These are phyloP conservation scores for Goffeauzyma gilvescens DNA, from an alignment of 768 basidiomycete genomes.

Conservation along the genomic window DNA sequence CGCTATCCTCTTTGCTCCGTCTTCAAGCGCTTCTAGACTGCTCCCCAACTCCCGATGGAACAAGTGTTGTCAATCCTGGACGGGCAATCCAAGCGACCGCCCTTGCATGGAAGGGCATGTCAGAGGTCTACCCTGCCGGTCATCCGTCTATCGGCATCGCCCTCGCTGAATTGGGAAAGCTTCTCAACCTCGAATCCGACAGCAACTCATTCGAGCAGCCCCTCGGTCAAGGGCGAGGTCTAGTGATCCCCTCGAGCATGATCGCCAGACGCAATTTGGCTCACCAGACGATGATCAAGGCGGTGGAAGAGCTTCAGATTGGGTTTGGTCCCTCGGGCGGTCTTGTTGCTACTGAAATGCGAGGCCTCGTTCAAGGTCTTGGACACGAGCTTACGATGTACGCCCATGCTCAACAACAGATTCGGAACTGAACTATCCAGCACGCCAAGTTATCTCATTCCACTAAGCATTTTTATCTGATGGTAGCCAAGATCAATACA, in stretches of 20 bases:
- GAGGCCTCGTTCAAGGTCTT: conserved; percentile 42
- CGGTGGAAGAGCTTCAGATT: conserved; percentile 43
- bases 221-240: too few species aligned
- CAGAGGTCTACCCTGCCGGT: conserved; percentile 40
- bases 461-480: too few species aligned
- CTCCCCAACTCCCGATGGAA: conserved; percentile 35
- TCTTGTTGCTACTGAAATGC: conserved; percentile 45
- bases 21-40: conserved; percentile 46
- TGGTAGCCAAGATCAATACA: too few species aligned
- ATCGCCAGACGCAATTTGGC: too few species aligned
- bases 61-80: conserved; percentile 1
- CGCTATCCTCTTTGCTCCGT: conserved; percentile 54
- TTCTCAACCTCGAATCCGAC: conserved; percentile 47
- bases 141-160: conserved; percentile 64
- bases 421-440: too few species aligned
- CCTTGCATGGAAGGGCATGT: conserved; percentile 41
- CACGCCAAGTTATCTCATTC: too few species aligned
- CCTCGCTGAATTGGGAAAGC: conserved; percentile 59
- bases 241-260: too few species aligned
- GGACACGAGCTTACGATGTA: conserved; percentile 46
- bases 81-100: conserved; percentile 32
- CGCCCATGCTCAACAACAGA: too few species aligned
- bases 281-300: conserved; percentile 45
- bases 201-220: too few species aligned
- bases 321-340: conserved; percentile 63